These are phyloP conservation scores for Salix udensis DNA, from an alignment of 345 rosid genomes.

Conservation along the genomic window DNA sequence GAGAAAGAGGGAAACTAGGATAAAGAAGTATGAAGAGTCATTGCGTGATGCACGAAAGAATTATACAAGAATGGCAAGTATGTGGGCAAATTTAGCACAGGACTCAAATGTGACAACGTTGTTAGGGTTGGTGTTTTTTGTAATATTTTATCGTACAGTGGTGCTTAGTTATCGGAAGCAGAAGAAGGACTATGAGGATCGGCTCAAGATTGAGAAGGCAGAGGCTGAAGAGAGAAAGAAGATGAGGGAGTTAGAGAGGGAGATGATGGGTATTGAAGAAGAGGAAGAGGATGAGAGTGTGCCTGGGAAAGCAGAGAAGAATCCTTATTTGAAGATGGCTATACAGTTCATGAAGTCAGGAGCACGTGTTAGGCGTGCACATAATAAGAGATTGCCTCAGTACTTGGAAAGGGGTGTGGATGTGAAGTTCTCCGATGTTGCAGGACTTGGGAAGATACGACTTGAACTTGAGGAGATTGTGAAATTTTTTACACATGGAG, in stretches of 20 bases:
- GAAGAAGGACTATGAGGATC: slow-evolving; percentile 86
- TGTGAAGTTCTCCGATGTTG: slow-evolving; percentile 86
- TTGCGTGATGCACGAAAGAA: slow-evolving; percentile 58
- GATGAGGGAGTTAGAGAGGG: slow-evolving; percentile 77
- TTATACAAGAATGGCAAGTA: slow-evolving; percentile 40
- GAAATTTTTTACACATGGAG: slow-evolving; percentile 94
- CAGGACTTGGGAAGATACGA: slow-evolving; percentile 91
- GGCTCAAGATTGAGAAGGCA: slow-evolving; percentile 88
- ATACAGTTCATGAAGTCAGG: slow-evolving; percentile 96
- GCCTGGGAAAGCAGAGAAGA: slow-evolving; percentile 59
- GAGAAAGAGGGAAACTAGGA: slow-evolving; percentile 50
- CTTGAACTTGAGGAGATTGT: slow-evolving; percentile 95
- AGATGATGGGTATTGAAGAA: slow-evolving; percentile 62
- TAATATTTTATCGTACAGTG: slow-evolving; percentile 70
- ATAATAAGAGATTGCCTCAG: slow-evolving; percentile 65
- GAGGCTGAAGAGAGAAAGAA: slow-evolving; percentile 90
- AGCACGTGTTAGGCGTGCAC: slow-evolving; percentile 75
- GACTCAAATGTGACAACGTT: slow-evolving; percentile 62
- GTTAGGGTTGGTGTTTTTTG: slow-evolving; percentile 71
- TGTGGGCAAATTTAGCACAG: slow-evolving; percentile 67
- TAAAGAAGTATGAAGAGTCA: slow-evolving; percentile 56
- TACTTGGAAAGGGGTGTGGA: slow-evolving; percentile 85
- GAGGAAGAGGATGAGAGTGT: slow-evolving; percentile 52
- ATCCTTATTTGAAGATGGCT: slow-evolving; percentile 76
- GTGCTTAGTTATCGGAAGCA: slow-evolving; percentile 78